Conservation (phyloP, 495 filamentous ascomycete species). For the Extremus antarcticus region DNA sequence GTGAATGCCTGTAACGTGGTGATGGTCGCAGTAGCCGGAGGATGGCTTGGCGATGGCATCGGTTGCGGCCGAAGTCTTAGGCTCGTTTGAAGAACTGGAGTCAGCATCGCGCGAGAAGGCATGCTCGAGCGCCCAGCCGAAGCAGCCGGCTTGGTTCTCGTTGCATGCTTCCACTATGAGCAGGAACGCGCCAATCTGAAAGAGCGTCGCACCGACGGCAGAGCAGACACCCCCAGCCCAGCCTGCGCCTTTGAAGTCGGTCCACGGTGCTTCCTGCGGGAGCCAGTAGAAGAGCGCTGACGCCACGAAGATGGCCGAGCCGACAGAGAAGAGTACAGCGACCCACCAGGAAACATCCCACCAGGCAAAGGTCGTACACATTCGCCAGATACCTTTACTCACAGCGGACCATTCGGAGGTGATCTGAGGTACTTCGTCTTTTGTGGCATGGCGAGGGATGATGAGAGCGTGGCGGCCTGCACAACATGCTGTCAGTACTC, state of each 20-base stretch:
- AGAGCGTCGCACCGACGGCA: slow-evolving; percentile 10
- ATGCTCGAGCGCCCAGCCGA: slow-evolving; percentile 13
- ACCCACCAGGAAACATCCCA: slow-evolving; percentile 4
- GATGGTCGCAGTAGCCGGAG: neutral
- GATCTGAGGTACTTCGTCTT: neutral
- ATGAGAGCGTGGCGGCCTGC: slow-evolving; percentile 1
- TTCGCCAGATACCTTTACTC: neutral
- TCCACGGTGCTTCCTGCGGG: slow-evolving; percentile 1
- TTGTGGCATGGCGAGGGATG: neutral
- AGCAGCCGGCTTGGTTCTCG: slow-evolving; percentile 12
- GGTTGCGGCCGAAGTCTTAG: neutral
- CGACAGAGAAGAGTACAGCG: slow-evolving; percentile 9
- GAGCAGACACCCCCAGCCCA: slow-evolving; percentile 4
- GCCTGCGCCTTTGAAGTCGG: slow-evolving; percentile 3
- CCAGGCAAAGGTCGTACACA: neutral
- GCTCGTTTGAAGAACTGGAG: neutral
- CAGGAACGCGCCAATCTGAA: slow-evolving; percentile 7
- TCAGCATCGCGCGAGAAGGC: neutral
- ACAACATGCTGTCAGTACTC: neutral
- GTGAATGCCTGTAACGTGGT: slow-evolving; percentile 3
- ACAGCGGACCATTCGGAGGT: neutral
- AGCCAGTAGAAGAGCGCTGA: slow-evolving; percentile 11
- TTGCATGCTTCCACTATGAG: slow-evolving; percentile 11
- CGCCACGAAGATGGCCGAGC: slow-evolving; percentile 7
- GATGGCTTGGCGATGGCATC: neutral